phyloP scores from a whole-genome alignment of 129 eudicot species.

The Tanacetum coccineum region DNA sequence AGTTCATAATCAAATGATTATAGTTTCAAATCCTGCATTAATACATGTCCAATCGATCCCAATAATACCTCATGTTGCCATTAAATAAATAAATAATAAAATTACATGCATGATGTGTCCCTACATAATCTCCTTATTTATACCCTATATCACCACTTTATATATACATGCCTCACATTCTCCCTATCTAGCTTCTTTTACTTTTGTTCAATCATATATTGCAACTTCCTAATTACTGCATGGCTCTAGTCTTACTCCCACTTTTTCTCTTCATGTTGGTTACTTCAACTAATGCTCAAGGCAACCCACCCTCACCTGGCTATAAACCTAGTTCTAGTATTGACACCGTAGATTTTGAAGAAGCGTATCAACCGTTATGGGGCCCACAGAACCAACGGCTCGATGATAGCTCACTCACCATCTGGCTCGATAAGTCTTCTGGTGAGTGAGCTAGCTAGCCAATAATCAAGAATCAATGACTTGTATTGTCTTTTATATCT shows the following conservation, averaged over 20 bases:
- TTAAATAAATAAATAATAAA: too few species aligned
- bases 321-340: slow-evolving; percentile 67
- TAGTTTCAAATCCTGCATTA: too few species aligned
- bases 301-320: slow-evolving; percentile 83
- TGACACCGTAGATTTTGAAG: slow-evolving; percentile 41
- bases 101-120: slow-evolving; percentile 28
- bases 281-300: slow-evolving; percentile 41
- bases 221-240: background rate
- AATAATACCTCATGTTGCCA: too few species aligned
- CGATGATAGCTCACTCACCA: slow-evolving; percentile 46
- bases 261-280: slow-evolving; percentile 34
- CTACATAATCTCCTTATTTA: slow-evolving; percentile 40
- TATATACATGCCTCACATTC: slow-evolving; percentile 4
- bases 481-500: background rate
- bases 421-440: slow-evolving; percentile 75
- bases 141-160: slow-evolving; percentile 36
- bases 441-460: slow-evolving; percentile 35
- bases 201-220: background rate
- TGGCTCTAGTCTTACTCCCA: slow-evolving; percentile 22
- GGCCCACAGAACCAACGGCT: slow-evolving; percentile 78
- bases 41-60: too few species aligned
- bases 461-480: background rate
- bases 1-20: too few species aligned
- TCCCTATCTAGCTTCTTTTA: too few species aligned
- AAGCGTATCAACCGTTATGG: slow-evolving; percentile 62